Conservation (phyloP, 306 rosid species). For the Trichosanthes truncata region DNA sequence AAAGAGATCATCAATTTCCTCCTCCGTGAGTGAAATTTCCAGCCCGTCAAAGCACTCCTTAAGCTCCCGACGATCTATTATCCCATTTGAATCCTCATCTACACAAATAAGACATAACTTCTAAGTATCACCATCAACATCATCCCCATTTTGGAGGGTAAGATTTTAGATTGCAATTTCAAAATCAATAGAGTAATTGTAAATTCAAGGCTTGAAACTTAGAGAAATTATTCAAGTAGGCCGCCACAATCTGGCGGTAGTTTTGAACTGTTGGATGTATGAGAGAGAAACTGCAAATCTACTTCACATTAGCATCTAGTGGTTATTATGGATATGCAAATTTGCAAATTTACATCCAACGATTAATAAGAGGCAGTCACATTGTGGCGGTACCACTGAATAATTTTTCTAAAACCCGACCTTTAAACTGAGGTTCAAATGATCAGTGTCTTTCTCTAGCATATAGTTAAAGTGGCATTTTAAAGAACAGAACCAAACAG, state of each 20-base stretch:
- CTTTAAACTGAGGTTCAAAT: not conserved
- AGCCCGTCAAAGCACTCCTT: conserved; percentile 57
- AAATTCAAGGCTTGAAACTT: not conserved
- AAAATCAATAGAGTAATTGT: not conserved
- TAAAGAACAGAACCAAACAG: not conserved
- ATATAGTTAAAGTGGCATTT: not conserved
- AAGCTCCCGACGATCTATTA: conserved; percentile 68
- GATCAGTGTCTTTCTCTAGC: not conserved
- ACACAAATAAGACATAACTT: not conserved
- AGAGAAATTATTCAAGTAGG: too few relatives aligned
- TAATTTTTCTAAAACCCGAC: not conserved
- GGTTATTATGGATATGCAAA: too few relatives aligned
- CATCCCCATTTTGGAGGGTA: not conserved
- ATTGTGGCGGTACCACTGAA: too few relatives aligned
- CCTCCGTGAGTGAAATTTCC: conserved; percentile 54
- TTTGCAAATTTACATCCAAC: too few relatives aligned
- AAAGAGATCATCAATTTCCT: conserved; percentile 73
- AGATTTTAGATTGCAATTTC: not conserved
- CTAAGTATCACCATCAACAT: not conserved
- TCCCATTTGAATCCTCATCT: conserved; percentile 92
- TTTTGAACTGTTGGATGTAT: too few relatives aligned
- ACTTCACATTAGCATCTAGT: too few relatives aligned
- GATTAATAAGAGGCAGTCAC: too few relatives aligned
- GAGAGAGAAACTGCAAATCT: too few relatives aligned
- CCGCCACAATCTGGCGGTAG: too few relatives aligned